These are phyloP conservation scores for Fusarium domesticum DNA, from an alignment of 2,329 filamentous ascomycete genomes.

Conservation along the genomic window DNA sequence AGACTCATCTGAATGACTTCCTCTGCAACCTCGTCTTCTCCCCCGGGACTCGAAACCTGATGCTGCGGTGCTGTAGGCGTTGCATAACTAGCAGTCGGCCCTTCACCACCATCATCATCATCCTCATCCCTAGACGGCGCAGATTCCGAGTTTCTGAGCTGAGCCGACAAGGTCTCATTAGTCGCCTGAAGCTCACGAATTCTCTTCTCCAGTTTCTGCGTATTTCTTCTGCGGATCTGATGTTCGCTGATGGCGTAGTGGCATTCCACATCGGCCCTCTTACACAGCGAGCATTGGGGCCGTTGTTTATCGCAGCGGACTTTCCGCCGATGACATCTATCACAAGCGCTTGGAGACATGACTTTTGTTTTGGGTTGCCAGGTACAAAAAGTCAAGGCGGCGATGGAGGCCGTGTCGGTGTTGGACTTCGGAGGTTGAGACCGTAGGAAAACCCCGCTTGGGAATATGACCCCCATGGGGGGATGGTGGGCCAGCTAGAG, in stretches of 20 bases:
- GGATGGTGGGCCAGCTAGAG: background rate
- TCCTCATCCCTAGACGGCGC: background rate
- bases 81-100: background rate
- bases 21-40: conserved; percentile 33
- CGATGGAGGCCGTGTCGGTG: conserved; percentile 8
- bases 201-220: conserved; percentile 35
- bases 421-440: conserved; percentile 14
- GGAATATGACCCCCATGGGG: conserved; percentile 3
- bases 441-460: conserved; percentile 18
- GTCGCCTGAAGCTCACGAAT: conserved; percentile 33
- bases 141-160: conserved; percentile 10
- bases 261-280: conserved; percentile 34
- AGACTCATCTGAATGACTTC: conserved; percentile 44
- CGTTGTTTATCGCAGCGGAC: conserved; percentile 40
- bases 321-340: conserved; percentile 41
- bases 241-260: conserved; percentile 35
- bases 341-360: conserved; percentile 33
- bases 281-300: conserved; percentile 37
- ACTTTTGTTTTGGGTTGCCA: background rate
- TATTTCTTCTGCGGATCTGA: conserved; percentile 29
- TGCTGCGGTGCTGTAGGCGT: conserved; percentile 3
- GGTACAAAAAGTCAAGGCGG: conserved; percentile 1
- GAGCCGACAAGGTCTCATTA: conserved; percentile 21
- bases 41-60: conserved; percentile 4
- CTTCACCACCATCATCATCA: conserved; percentile 7